Conservation (phyloP, 2,329 filamentous ascomycete species). For the Botryotinia globosa region DNA sequence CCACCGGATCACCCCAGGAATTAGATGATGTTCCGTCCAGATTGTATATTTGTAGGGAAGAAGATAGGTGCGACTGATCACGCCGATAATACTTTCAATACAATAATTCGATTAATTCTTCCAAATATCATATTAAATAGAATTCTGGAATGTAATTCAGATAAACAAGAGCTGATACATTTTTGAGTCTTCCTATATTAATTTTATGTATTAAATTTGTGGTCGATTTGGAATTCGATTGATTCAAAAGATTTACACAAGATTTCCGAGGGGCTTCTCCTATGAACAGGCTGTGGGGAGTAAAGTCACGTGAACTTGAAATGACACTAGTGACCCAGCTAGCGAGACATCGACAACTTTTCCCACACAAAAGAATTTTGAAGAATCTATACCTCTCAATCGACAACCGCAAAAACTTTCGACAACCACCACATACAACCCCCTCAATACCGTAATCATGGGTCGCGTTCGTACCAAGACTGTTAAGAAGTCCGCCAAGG, state of each 20-base stretch:
- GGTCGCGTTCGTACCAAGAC: conserved; percentile 46
- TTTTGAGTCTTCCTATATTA: rapidly evolving
- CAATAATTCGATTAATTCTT: no score
- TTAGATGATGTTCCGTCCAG: not conserved
- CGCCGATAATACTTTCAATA: not conserved
- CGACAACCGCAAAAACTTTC: conserved; percentile 21
- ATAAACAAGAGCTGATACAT: not conserved
- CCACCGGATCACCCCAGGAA: not conserved
- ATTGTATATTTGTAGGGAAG: not conserved
- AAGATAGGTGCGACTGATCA: not conserved
- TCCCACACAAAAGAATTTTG: conserved; percentile 20
- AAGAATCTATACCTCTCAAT: not conserved
- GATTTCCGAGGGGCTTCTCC: not conserved
- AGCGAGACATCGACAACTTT: conserved; percentile 18
- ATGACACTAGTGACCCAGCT: not conserved
- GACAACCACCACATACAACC: conserved; percentile 20
- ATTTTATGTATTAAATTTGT: no score
- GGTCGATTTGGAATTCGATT: not conserved
- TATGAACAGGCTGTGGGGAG: not conserved
- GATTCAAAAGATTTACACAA: not conserved
- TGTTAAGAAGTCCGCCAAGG: conserved; percentile 71
- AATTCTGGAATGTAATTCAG: not conserved
- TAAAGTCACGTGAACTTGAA: not conserved
- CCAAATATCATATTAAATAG: no score
- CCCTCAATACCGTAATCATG: conserved; percentile 39